Percentiles rank a stretch among this genome's conserved stretches.
Conservation (phyloP, 805 yeast species). For the Komagataella pastoris region DNA sequence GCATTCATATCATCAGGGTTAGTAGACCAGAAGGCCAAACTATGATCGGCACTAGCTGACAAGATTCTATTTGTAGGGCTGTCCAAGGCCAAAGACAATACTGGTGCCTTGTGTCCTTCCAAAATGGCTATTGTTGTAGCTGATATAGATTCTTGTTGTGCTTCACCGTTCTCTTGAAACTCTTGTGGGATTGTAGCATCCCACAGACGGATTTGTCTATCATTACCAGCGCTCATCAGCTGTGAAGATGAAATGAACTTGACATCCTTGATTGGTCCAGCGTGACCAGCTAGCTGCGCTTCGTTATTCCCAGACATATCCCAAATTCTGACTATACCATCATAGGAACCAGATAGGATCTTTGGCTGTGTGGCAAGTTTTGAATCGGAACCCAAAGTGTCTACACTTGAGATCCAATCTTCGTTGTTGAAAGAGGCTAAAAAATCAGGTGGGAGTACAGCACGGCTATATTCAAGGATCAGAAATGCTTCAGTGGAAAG, state of each 20-base stretch:
- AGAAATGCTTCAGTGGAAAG: slow-evolving; percentile 71
- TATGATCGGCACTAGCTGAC: slow-evolving; percentile 74
- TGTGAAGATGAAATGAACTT: slow-evolving; percentile 66
- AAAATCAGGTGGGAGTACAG: slow-evolving; percentile 89
- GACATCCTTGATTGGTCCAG: slow-evolving; percentile 75
- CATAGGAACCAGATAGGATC: slow-evolving; percentile 84
- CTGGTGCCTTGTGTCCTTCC: slow-evolving; percentile 84
- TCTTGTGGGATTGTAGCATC: slow-evolving; percentile 33
- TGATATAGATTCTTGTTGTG: slow-evolving; percentile 26
- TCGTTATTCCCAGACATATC: slow-evolving; percentile 69
- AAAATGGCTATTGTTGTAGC: slow-evolving; percentile 76
- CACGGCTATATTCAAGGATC: slow-evolving; percentile 79
- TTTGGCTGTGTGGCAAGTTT: slow-evolving; percentile 30
- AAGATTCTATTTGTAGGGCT: slow-evolving; percentile 44
- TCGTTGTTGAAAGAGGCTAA: slow-evolving; percentile 81
- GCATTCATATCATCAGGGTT: slow-evolving; percentile 69
- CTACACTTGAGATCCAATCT: slow-evolving; percentile 86
- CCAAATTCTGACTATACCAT: slow-evolving; percentile 88
- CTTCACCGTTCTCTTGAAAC: slow-evolving; percentile 21
- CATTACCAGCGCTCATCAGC: slow-evolving; percentile 78
- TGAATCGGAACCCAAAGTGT: slow-evolving; percentile 22
- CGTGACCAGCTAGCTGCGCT: slow-evolving; percentile 77
- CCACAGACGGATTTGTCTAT: slow-evolving; percentile 84
- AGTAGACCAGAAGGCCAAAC: slow-evolving; percentile 83
- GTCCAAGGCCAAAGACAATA: slow-evolving; percentile 61